Evolutionary conservation across 306 rosid genomes (phyloP), one percentile per base, ranked within the genome.

Genomic region (Cyclanthera cordifolia): DNA sequence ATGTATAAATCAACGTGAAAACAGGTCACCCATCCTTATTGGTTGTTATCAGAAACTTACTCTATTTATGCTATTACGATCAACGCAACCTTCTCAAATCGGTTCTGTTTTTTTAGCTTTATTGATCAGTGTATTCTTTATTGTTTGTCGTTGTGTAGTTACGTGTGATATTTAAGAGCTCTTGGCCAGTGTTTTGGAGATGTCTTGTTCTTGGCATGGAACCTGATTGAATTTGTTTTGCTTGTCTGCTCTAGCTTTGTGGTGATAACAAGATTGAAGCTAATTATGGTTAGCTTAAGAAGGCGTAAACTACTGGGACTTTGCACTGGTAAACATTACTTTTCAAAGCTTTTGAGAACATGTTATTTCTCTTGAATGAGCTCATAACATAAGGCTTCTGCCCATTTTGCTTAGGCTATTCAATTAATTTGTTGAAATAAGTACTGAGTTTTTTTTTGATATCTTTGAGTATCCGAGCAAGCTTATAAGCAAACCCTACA

Each of bases 291-390:
- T 79, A 93, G 99, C 87, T 83, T 93, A 82, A 84, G 99, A 82
- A 90, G 96, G 81, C 95, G 96, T 75, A 90, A 90, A 82, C 95
- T 93, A 61, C 79, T 90, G 86, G 95, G 94, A 73, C 81, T 93
- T 52, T 90, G 87, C 82, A 75, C 95, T 57, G 99, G 99, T 93
- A 82, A 83, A 46, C 30, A 53, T 28, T 81, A 43, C 78, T 75
- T 45, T 23, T 46, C 15, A 24, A 45, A 65, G 53, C 39, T 45
- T 6, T 65, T 45, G 70, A 45, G 12, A 65, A 45, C 24, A 12
- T n/a, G 50, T 4, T 16, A 20, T 11, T 21, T 14, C 6, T 21
- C 34, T 64, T 20, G 2, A 20, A 13, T 41, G 13, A 15, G 13
- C 3, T 58, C 24, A n/a, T 59, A 59, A 59, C 4, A 19, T 24